Percentiles rank a stretch among this genome's conserved stretches.
Evolutionary conservation across 495 filamentous ascomycete genomes (phyloP).

Genomic region (Penicillium robsamsonii): DNA sequence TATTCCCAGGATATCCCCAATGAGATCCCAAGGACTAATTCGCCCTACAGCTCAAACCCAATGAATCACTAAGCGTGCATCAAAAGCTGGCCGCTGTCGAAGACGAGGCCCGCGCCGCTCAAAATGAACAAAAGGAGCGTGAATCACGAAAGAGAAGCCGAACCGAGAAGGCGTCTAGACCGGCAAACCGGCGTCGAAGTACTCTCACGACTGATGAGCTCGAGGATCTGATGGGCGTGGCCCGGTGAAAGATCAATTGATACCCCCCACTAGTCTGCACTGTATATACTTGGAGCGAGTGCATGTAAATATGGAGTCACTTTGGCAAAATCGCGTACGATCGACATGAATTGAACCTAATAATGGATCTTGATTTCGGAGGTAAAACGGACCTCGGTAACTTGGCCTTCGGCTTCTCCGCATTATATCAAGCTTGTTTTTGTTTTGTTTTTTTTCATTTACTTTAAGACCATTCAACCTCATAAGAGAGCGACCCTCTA

Average conservation of each 20-base stretch:
- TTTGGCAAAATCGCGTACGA: neutral
- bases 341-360: slow-evolving; percentile 7
- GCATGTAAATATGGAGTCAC: slow-evolving; percentile 25
- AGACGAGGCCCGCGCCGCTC: slow-evolving; percentile 44
- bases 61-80: slow-evolving; percentile 32
- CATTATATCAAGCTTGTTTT: slow-evolving; percentile 1
- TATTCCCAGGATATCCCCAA: neutral
- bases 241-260: slow-evolving; percentile 19
- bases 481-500: neutral
- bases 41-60: slow-evolving; percentile 18
- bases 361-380: slow-evolving; percentile 4
- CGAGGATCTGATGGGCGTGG: slow-evolving; percentile 57
- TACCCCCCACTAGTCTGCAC: slow-evolving; percentile 7
- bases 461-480: neutral
- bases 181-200: slow-evolving; percentile 59
- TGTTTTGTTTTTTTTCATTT: neutral
- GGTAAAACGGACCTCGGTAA: slow-evolving; percentile 13
- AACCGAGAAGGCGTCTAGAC: slow-evolving; percentile 38
- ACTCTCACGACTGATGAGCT: slow-evolving; percentile 72
- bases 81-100: slow-evolving; percentile 49
- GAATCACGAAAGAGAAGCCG: slow-evolving; percentile 46
- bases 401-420: slow-evolving; percentile 11
- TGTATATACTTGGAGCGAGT: slow-evolving; percentile 21
- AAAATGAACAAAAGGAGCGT: slow-evolving; percentile 40
- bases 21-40: slow-evolving; percentile 17